Base-by-base conservation (phyloP, 169 alveolate genomes). In the Cryptosporidium xiaoi region DNA sequence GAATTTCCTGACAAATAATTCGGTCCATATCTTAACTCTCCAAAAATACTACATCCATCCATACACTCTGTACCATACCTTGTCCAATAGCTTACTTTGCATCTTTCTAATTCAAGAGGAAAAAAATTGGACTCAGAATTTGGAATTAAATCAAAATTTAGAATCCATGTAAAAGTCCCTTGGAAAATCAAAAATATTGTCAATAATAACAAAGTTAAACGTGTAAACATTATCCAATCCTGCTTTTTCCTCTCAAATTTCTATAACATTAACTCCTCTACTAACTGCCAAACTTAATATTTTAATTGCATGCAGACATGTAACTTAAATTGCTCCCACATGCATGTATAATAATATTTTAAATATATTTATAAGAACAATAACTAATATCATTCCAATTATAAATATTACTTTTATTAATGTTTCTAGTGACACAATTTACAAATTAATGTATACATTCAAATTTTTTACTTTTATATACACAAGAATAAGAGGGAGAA, bases 401-500 rank as follows among this genome's bases (percentile, higher is more conserved):
- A 40, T 40, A 40, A 40, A 40, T 40, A 40, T 24, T 6, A 24
- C 18, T 27, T 62, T 27, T 62, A 4, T 33, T 62, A 62, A 62
- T 27, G 7, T 62, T 62, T 62, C 1, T 13, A 5, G 6, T 20
- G 7, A 62, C 6, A 62, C 18, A 13, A 27, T 6, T 1, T 8
- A 40, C 48, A 40, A 40, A 40, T 40, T 40, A 40, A 40, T 40
- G 48, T 40, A 40, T 40, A 40, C 0, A 40, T 8, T 53, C 29
- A 0, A 53, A 53, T 5, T 13, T 53, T 55, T 51, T 64, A 71
- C 83, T 69, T 82, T 48, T 66, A 58, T 87, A 90, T 20, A 83
- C 90, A 48, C 91, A 83, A 27, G 82, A 71, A 62, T 90, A 90
- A 66, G 89, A 82, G 27, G 69, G 68, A 13, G 90, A 87, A 36